Percentiles rank a stretch among this genome's conserved stretches.
Evolutionary conservation across 2,329 filamentous ascomycete genomes (phyloP).

Genomic region (Fusarium redolens): DNA sequence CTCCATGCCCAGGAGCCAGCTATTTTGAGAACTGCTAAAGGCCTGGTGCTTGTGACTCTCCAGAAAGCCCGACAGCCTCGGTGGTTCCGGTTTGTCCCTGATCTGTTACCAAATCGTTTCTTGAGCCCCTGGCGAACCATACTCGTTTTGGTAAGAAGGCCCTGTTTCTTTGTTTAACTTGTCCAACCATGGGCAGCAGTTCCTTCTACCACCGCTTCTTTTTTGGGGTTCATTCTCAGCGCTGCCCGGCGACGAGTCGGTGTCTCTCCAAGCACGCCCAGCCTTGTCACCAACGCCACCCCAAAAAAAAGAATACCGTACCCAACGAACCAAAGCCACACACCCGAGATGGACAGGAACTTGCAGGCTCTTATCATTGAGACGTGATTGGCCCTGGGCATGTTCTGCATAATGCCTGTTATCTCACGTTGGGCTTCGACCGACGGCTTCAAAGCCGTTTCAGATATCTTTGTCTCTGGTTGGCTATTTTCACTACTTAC

Average conservation of each 20-base stretch:
- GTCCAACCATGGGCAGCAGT: constrained; percentile 31
- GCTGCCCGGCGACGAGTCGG: constrained; percentile 27
- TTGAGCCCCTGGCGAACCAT: constrained; percentile 29
- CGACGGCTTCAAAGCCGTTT: constrained; percentile 37
- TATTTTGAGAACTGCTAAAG: constrained; percentile 30
- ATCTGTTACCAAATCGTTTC: constrained; percentile 47
- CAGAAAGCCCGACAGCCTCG: constrained; percentile 21
- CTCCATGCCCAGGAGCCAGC: neutral
- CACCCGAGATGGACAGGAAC: constrained; percentile 1
- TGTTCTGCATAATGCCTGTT: constrained; percentile 52
- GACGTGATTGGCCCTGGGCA: constrained; percentile 43
- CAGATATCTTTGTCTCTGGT: constrained; percentile 20
- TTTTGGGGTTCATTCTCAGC: constrained; percentile 18
- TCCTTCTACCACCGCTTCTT: constrained; percentile 26
- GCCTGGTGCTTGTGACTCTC: constrained; percentile 31
- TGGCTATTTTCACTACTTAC: constrained; percentile 5
- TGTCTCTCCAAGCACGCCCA: constrained; percentile 29
- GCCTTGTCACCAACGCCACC: constrained; percentile 32
- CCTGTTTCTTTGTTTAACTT: constrained; percentile 36
- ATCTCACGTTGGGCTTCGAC: constrained; percentile 40
- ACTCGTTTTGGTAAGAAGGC: constrained; percentile 32
- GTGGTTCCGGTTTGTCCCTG: constrained; percentile 42
- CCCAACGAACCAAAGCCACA: constrained; percentile 28
- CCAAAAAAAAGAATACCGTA: constrained; percentile 37
- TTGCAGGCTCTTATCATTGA: constrained; percentile 47